phyloP scores from a whole-genome alignment of 192 early-diverging fungal genomes.

The Pilaira anomala region DNA sequence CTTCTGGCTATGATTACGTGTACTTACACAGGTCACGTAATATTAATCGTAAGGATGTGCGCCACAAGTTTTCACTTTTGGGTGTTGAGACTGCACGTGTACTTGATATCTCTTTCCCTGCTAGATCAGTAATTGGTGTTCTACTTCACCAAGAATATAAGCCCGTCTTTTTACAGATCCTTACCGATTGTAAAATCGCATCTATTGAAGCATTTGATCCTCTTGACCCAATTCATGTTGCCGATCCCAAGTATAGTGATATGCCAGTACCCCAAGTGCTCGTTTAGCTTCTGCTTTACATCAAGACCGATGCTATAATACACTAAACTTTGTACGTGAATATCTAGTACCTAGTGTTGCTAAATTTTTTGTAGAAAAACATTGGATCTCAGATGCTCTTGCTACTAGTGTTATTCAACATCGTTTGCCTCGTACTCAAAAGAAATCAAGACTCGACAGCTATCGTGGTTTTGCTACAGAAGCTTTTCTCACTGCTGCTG shows the following conservation, averaged over 20 bases:
- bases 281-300: not conserved
- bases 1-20: not conserved
- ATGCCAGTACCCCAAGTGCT: not conserved
- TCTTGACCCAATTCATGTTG: not conserved
- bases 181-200: not conserved
- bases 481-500: too few relatives aligned
- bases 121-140: not conserved
- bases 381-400: too few relatives aligned
- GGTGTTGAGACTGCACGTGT: conserved; percentile 9
- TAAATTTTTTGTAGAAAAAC: conserved; percentile 1
- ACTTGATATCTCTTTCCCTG: conserved; percentile 20
- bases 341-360: conserved; percentile 7
- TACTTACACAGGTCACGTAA: not conserved
- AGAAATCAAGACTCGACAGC: too few relatives aligned
- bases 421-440: too few relatives aligned
- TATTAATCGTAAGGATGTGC: not conserved
- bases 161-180: not conserved
- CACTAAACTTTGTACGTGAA: not conserved
- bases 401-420: too few relatives aligned
- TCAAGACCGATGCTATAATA: not conserved
- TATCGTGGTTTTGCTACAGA: too few relatives aligned
- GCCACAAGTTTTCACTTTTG: not conserved
- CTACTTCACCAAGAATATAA: conserved; percentile 15
- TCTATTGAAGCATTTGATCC: conserved; percentile 6
- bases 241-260: conserved; percentile 11